Percentiles rank a stretch among this genome's conserved stretches.
Conservation (phyloP, 2,329 filamentous ascomycete species). For the Aotearoamyces nothofagi region DNA sequence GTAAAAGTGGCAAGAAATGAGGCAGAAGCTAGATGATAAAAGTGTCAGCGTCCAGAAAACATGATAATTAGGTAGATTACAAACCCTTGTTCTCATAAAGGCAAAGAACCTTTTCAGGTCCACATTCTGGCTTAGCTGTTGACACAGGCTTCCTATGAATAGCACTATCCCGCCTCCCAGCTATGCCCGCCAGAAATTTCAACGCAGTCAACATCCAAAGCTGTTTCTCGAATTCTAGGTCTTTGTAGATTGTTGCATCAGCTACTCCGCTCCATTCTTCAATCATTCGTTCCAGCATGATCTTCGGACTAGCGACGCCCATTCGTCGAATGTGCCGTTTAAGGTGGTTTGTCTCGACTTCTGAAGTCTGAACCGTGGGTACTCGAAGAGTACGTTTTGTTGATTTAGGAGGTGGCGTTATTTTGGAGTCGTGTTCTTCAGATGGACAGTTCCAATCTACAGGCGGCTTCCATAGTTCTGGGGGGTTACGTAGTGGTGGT, state of each 20-base stretch:
- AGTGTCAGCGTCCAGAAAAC: constrained; percentile 1
- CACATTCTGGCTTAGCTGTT: constrained; percentile 3
- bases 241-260: constrained; percentile 31
- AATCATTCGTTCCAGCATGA: constrained; percentile 38
- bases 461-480: constrained; percentile 29
- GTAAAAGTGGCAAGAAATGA: constrained; percentile 18
- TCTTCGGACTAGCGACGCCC: constrained; percentile 33
- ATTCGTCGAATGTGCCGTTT: constrained; percentile 39
- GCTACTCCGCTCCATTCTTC: constrained; percentile 30
- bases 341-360: constrained; percentile 21
- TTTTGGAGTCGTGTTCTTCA: constrained; percentile 9
- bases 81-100: constrained; percentile 19
- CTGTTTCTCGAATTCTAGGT: constrained; percentile 38
- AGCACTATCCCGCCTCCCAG: constrained; percentile 16
- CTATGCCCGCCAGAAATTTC: constrained; percentile 24
- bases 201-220: constrained; percentile 47
- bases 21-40: constrained; percentile 11
- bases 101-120: constrained; percentile 11
- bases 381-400: constrained; percentile 7
- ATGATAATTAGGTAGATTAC: constrained; percentile 1
- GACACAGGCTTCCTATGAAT: constrained; percentile 7
- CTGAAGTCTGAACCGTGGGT: not conserved
- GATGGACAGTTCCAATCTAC: constrained; percentile 26
- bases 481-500: not conserved
- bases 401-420: constrained; percentile 59